Evolutionary conservation across 257 asterid genomes (phyloP).

Genomic region (Gardenia jasminoides): DNA sequence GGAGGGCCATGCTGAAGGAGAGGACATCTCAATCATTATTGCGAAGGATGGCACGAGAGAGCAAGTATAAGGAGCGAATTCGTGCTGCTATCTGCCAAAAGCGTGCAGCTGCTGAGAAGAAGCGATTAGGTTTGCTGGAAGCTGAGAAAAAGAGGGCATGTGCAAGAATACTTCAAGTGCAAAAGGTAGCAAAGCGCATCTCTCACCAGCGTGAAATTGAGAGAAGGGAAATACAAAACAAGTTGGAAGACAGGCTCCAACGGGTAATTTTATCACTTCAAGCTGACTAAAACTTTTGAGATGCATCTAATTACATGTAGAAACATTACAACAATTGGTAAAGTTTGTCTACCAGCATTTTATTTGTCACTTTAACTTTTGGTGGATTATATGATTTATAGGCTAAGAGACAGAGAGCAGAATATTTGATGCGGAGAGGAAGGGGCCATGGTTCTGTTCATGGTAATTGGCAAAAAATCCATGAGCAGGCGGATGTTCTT

Average conservation of each 20-base stretch:
- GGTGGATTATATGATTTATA: conserved; percentile 23
- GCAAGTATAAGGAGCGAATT: conserved; percentile 84
- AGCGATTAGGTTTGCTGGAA: conserved; percentile 73
- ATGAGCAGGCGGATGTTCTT: conserved; percentile 65
- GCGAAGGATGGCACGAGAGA: conserved; percentile 74
- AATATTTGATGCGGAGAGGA: conserved; percentile 82
- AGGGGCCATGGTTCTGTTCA: conserved; percentile 34
- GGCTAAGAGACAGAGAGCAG: conserved; percentile 92
- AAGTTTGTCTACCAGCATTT: neutral
- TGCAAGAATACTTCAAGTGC: conserved; percentile 74
- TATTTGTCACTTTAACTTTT: neutral
- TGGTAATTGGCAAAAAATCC: conserved; percentile 47
- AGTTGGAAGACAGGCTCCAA: conserved; percentile 75
- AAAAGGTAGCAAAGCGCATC: conserved; percentile 63
- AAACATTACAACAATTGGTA: neutral
- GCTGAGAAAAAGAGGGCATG: conserved; percentile 82
- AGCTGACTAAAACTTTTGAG: neutral
- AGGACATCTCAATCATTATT: conserved; percentile 78
- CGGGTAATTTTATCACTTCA: conserved; percentile 45
- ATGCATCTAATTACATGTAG: too few species aligned
- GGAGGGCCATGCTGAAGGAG: conserved; percentile 80
- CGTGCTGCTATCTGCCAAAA: conserved; percentile 81
- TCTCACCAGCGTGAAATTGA: conserved; percentile 72
- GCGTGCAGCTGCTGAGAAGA: conserved; percentile 91
- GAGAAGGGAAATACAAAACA: conserved; percentile 70